phyloP scores from a whole-genome alignment of 345 rosid genomes.

The Citrus glauca region DNA sequence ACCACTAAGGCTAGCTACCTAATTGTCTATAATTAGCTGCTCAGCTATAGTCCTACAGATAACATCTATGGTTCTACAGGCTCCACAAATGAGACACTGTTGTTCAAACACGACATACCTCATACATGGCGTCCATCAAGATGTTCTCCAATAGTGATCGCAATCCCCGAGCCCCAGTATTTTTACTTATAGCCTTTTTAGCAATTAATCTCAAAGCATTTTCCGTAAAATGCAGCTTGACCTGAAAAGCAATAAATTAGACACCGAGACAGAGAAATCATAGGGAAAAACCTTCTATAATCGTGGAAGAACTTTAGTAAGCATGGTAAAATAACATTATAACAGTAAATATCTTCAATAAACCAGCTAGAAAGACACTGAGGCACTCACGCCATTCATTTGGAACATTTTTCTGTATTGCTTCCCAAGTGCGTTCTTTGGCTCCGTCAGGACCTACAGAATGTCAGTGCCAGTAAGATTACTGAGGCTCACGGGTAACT shows the following conservation, averaged over 20 bases:
- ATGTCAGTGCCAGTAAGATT: slow-evolving; percentile 7
- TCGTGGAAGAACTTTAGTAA: background rate
- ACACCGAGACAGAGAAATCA: too few relatives aligned
- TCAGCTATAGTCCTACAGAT: background rate
- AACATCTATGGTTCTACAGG: background rate
- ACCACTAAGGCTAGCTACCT: background rate
- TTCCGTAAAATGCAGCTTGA: slow-evolving; percentile 78
- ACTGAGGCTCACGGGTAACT: background rate
- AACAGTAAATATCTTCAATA: background rate
- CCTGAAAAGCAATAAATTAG: slow-evolving; percentile 39
- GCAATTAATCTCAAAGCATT: slow-evolving; percentile 77
- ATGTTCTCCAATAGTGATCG: slow-evolving; percentile 81
- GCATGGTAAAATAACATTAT: background rate
- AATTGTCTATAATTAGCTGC: background rate
- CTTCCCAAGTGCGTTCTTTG: slow-evolving; percentile 94
- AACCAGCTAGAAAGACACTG: background rate
- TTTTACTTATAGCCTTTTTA: slow-evolving; percentile 77
- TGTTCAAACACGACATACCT: slow-evolving; percentile 42
- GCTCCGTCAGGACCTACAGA: slow-evolving; percentile 82
- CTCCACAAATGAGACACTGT: background rate
- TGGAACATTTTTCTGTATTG: slow-evolving; percentile 93
- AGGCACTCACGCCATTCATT: slow-evolving; percentile 79
- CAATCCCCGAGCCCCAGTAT: slow-evolving; percentile 92
- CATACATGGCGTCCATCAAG: slow-evolving; percentile 98
- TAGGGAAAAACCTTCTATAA: background rate